Percentiles rank a stretch among this genome's conserved stretches.
These are phyloP conservation scores for Ceratobasidium sp. DNA, from an alignment of 1,284 basidiomycete species.

Conservation along the genomic window DNA sequence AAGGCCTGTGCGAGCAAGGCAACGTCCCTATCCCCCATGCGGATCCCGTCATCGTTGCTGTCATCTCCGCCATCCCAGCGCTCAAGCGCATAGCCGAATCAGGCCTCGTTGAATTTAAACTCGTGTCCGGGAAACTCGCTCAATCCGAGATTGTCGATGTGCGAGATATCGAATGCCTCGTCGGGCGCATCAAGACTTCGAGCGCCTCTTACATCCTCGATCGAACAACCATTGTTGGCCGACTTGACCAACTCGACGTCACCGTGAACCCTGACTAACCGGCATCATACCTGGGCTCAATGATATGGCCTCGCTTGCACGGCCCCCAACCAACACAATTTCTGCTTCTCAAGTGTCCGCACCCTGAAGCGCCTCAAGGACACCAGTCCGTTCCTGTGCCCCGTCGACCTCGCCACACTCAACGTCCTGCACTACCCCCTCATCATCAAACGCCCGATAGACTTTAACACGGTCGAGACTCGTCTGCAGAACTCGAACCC, in stretches of 20 bases:
- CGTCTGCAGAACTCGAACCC: slow-evolving; percentile 86
- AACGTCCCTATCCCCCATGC: too few relatives aligned
- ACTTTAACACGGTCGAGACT: slow-evolving; percentile 92
- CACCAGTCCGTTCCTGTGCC: slow-evolving; percentile 82
- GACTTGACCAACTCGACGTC: background rate
- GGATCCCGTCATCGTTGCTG: slow-evolving; percentile 49
- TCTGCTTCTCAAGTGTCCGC: slow-evolving; percentile 82
- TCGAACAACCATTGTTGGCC: slow-evolving; percentile 48
- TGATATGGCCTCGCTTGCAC: background rate
- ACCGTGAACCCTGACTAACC: too few relatives aligned
- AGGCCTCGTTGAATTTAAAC: slow-evolving; percentile 24
- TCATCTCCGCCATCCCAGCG: slow-evolving; percentile 48
- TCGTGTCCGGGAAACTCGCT: slow-evolving; percentile 27
- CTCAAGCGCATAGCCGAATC: slow-evolving; percentile 8
- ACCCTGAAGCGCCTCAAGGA: slow-evolving; percentile 91
- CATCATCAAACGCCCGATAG: slow-evolving; percentile 94
- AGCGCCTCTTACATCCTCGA: slow-evolving; percentile 53
- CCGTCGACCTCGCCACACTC: slow-evolving; percentile 92
- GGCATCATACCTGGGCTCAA: too few relatives aligned
- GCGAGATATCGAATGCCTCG: slow-evolving; percentile 49
- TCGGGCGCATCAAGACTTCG: slow-evolving; percentile 48
- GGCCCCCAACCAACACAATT: slow-evolving; percentile 76
- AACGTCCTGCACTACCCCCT: slow-evolving; percentile 92
- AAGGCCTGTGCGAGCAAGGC: too few relatives aligned
- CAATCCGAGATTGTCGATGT: slow-evolving; percentile 51